Base-by-base conservation (phyloP, 768 basidiomycete species). In the Leccinum obscurum region DNA sequence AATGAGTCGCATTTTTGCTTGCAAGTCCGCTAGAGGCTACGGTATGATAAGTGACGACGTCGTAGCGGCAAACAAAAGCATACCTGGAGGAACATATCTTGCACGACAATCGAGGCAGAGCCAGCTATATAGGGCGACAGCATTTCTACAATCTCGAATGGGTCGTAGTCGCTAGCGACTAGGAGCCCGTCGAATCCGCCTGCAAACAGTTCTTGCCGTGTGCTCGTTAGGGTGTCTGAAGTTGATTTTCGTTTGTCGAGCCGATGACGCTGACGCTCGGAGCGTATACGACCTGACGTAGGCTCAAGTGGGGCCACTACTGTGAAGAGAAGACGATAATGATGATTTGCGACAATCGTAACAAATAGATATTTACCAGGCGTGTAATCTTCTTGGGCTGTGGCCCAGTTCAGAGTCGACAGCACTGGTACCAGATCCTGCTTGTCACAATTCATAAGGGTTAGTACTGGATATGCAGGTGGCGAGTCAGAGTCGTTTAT, bases 141-240 rank as follows among this genome's bases (percentile, higher is more conserved):
- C 65, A 80, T 81, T 56, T 92, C 83, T 14, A 97, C 70, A 61
- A 98, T 85, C 2, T 92, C 92, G 64, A 81, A 85, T 0, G 93
- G 88, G 54, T 96, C 93, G 66, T 96, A 92, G 72, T 91, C 85
- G 60, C 87, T 90, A 4, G 93, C 88, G 46, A 98, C 75, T 54
- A 97, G 73, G 24, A 98, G 79, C 91, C 87, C 89, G 59, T 98
- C 95, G 74, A 94, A 99, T 66, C 88, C 91, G 22, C 95, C 96
- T 2, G 77, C 72, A 67, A 95, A 94, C 4, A 95, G 78, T 55
- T 96, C 95, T 58, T 91, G 85, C 35, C 95, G 82, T 20, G 84
- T 85, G 46, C 72, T 79, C 57, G 79, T 77, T 10, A 97, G 74
- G 35, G 81, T 70, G 39, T 90, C 85, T 4, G 84, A 79, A n/a